phyloP scores from a whole-genome alignment of 495 filamentous ascomycete species.

The Lepraria neglecta region DNA sequence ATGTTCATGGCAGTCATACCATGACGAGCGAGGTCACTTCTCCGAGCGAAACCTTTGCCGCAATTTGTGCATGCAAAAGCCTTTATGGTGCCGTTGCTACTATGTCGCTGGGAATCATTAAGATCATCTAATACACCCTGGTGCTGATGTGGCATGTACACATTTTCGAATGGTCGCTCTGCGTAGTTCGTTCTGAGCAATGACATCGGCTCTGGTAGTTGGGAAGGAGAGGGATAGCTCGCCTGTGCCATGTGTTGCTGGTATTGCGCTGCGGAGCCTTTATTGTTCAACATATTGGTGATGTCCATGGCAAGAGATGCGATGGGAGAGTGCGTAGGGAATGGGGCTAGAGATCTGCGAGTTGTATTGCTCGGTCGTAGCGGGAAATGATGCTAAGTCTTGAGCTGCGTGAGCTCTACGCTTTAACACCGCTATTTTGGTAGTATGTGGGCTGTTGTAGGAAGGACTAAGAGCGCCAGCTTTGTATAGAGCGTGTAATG shows the following conservation, averaged over 20 bases:
- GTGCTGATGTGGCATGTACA: constrained; percentile 30
- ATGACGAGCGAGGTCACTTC: constrained; percentile 91
- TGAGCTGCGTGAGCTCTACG: neutral
- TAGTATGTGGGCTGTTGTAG: neutral
- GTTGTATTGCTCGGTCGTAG: neutral
- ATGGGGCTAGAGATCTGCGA: neutral
- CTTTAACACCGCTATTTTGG: neutral
- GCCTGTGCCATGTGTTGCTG: constrained; percentile 53
- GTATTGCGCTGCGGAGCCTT: constrained; percentile 53
- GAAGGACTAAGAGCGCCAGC: neutral
- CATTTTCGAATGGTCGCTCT: constrained; percentile 31
- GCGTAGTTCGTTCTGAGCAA: constrained; percentile 49
- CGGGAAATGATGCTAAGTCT: neutral
- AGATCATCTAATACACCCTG: constrained; percentile 28
- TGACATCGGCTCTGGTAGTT: constrained; percentile 52
- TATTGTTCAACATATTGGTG: constrained; percentile 61
- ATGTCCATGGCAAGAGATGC: constrained; percentile 54
- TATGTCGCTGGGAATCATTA: constrained; percentile 35
- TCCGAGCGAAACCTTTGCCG: constrained; percentile 83
- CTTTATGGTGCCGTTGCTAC: constrained; percentile 56
- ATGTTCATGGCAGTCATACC: constrained; percentile 51
- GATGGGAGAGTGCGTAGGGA: neutral
- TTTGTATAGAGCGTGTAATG: neutral
- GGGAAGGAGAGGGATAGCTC: constrained; percentile 50
- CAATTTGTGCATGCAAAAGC: constrained; percentile 89